A percentile compares a stretch with the other conserved stretches of the same genome.
Conservation (phyloP, 352 stramenopile genomes). For the Pythium plurisporium region DNA sequence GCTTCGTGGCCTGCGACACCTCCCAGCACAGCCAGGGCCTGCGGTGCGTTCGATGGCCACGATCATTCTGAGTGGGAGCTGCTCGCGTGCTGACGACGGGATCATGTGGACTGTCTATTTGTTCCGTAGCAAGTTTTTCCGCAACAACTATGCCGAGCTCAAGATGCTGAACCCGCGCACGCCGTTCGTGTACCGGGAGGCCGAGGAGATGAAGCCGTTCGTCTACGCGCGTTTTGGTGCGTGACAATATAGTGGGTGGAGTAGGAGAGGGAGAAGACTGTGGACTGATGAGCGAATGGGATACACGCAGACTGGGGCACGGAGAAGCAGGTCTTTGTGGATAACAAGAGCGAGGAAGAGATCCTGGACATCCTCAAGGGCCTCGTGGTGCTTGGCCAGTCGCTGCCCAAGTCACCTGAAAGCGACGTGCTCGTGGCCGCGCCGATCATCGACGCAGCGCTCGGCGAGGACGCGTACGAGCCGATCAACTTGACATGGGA, state of each 20-base stretch:
- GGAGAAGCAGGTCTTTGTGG: slow-evolving; percentile 78
- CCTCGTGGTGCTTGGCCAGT: slow-evolving; percentile 68
- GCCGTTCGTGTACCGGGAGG: slow-evolving; percentile 82
- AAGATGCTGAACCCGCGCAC: slow-evolving; percentile 87
- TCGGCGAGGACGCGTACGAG: slow-evolving; percentile 70
- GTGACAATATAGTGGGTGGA: neutral
- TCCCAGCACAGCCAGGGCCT: slow-evolving; percentile 80
- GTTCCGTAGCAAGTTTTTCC: slow-evolving; percentile 77
- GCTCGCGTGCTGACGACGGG: too few species aligned
- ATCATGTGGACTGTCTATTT: too few species aligned
- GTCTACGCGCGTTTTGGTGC: slow-evolving; percentile 79
- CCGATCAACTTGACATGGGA: slow-evolving; percentile 85
- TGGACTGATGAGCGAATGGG: neutral
- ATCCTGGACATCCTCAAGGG: slow-evolving; percentile 68
- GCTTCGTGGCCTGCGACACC: slow-evolving; percentile 80
- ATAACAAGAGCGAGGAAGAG: slow-evolving; percentile 83
- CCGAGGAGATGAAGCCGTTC: slow-evolving; percentile 86
- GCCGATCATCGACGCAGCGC: slow-evolving; percentile 66
- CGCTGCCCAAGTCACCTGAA: slow-evolving; percentile 81
- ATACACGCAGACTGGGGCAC: slow-evolving; percentile 61
- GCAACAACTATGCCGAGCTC: slow-evolving; percentile 82
- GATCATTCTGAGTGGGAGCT: too few species aligned
- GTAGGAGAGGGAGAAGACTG: too few species aligned
- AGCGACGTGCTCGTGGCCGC: slow-evolving; percentile 71
- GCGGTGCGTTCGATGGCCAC: slow-evolving; percentile 63